Evolutionary conservation across 2,329 filamentous ascomycete genomes (phyloP).

Genomic region (Penicillium crustosum): DNA sequence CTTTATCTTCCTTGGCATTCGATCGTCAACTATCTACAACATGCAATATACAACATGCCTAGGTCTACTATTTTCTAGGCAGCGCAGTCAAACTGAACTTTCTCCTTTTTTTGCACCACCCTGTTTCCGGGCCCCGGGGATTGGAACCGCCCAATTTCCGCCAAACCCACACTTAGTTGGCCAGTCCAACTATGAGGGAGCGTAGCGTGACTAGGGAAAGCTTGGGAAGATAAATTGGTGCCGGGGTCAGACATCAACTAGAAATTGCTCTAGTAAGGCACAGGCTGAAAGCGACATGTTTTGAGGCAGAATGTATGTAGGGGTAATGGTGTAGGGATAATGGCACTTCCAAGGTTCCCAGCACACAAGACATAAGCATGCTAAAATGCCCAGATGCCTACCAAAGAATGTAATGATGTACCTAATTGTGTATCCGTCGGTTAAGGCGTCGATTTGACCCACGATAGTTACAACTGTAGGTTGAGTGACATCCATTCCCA

Average conservation of each 20-base stretch:
- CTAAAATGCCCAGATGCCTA: too few species aligned
- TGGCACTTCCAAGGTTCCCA: conserved; percentile 36
- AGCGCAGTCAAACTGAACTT: conserved; percentile 4
- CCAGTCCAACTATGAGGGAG: conserved; percentile 36
- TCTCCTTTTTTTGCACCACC: conserved; percentile 2
- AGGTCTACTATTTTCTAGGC: background rate
- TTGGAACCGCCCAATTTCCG: conserved; percentile 20
- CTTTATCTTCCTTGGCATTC: conserved; percentile 4
- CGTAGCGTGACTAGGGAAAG: conserved; percentile 37
- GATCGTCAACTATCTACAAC: background rate
- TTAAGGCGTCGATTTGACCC: conserved; percentile 3
- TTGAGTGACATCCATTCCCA: conserved; percentile 3
- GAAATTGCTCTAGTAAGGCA: conserved; percentile 40
- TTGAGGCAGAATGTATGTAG: conserved; percentile 33
- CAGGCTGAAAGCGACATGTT: conserved; percentile 34
- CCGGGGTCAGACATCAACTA: conserved; percentile 38
- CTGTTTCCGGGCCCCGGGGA: conserved; percentile 6
- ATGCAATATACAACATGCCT: background rate
- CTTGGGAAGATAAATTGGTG: conserved; percentile 39
- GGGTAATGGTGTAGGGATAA: conserved; percentile 38
- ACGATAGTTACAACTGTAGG: conserved; percentile 38
- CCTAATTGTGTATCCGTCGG: too few species aligned
- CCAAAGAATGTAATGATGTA: too few species aligned
- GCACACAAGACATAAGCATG: conserved; percentile 22
- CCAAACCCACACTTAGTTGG: conserved; percentile 33